phyloP scores from a whole-genome alignment of 176 grass and related monocot genomes.

The Oryza coarctata region DNA sequence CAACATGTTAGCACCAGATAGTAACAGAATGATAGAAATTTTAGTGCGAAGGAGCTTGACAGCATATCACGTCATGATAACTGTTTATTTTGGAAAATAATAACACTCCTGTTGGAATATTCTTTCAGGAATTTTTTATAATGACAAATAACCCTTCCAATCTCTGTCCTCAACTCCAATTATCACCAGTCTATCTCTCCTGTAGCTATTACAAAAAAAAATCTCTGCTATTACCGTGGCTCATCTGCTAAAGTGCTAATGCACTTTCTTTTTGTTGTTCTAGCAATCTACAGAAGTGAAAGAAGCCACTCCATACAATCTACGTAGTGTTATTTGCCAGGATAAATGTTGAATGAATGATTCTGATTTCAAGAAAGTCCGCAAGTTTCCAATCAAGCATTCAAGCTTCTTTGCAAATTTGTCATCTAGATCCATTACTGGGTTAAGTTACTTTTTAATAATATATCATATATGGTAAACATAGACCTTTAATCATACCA shows the following conservation, averaged over 20 bases:
- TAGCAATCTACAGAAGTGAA: not conserved
- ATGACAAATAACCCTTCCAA: not conserved
- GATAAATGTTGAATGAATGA: conserved; percentile 1
- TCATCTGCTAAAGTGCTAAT: not conserved
- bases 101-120: conserved; percentile 10
- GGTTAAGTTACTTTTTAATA: not conserved
- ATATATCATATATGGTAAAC: conserved; percentile 17
- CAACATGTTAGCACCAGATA: conserved; percentile 15
- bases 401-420: conserved; percentile 6
- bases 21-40: not conserved
- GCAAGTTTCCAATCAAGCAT: not conserved
- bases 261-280: not conserved
- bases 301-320: conserved; percentile 21
- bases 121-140: not conserved
- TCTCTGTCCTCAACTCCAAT: not conserved
- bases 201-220: conserved; percentile 2
- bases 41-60: conserved; percentile 14
- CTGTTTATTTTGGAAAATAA: not conserved
- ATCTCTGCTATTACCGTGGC: not conserved
- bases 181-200: not conserved
- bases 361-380: not conserved
- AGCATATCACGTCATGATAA: not conserved
- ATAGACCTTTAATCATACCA: conserved; percentile 55
- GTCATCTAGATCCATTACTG: not conserved
- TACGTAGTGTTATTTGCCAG: not conserved